Conservation (phyloP, 2,329 filamentous ascomycete genomes). For the Xylaria sp. region DNA sequence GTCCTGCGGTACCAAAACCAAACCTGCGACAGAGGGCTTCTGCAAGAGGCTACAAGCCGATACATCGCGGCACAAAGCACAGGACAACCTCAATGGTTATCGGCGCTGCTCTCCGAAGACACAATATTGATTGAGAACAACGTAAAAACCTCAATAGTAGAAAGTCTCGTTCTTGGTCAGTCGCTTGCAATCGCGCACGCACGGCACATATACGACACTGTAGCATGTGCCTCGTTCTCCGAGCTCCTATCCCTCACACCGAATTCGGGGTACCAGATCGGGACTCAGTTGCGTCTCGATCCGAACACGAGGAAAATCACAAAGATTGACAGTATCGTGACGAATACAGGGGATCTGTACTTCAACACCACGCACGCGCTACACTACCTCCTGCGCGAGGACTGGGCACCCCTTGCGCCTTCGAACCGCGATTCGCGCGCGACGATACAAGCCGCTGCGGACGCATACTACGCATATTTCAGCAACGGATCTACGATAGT, state of each 20-base stretch:
- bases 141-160: constrained; percentile 9
- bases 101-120: constrained; percentile 26
- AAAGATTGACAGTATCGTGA: constrained; percentile 45
- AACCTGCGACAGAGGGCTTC: constrained; percentile 39
- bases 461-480: constrained; percentile 49
- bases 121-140: constrained; percentile 39
- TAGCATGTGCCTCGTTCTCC: constrained; percentile 42
- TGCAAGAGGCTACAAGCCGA: constrained; percentile 42
- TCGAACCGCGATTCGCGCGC: constrained; percentile 40
- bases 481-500: constrained; percentile 42
- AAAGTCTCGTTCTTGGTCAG: constrained; percentile 28
- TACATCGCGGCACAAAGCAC: constrained; percentile 44
- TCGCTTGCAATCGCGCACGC: constrained; percentile 31
- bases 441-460: constrained; percentile 43
- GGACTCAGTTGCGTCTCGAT: constrained; percentile 45
- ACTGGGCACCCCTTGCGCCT: constrained; percentile 42
- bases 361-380: constrained; percentile 50
- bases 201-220: constrained; percentile 41
- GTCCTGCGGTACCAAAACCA: constrained; percentile 4
- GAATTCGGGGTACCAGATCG: constrained; percentile 41
- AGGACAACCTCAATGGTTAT: constrained; percentile 39
- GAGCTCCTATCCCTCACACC: constrained; percentile 32
- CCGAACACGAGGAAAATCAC: constrained; percentile 30
- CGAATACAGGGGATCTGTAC: constrained; percentile 45
- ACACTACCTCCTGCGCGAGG: constrained; percentile 43